These are phyloP conservation scores for Metrosideros polymorpha DNA, from an alignment of 441 rosid species.

Conservation along the genomic window DNA sequence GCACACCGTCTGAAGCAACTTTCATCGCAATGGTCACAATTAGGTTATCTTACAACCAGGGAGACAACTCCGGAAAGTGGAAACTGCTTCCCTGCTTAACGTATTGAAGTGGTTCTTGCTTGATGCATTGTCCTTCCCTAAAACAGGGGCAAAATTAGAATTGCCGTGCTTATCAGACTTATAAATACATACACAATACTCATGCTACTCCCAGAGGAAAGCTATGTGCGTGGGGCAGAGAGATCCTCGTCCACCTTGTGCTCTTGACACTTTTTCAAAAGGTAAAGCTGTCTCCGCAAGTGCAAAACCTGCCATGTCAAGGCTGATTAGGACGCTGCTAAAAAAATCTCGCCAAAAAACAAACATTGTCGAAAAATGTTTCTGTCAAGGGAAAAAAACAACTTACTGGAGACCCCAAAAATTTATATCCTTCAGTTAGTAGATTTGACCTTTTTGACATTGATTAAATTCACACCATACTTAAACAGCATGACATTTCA, in stretches of 20 bases:
- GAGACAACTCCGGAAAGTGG: neutral
- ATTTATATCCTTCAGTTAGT: neutral
- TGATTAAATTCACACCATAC: neutral
- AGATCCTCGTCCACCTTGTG: constrained; percentile 12
- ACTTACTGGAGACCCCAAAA: neutral
- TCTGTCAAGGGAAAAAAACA: neutral
- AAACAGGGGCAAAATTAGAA: neutral
- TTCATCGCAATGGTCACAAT: neutral
- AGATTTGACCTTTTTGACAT: neutral
- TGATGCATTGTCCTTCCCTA: neutral
- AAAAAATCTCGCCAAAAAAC: neutral
- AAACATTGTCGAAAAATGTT: neutral
- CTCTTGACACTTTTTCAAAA: constrained; percentile 16
- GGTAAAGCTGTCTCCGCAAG: constrained; percentile 11
- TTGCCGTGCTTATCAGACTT: neutral
- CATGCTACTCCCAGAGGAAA: neutral
- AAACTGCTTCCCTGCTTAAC: neutral
- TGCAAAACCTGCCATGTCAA: constrained; percentile 7
- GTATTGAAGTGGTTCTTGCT: neutral
- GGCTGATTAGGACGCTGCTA: neutral
- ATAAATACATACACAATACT: neutral
- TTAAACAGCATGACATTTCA: neutral
- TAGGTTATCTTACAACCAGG: neutral
- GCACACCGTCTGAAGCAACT: neutral
- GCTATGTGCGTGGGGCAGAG: constrained; percentile 10